phyloP scores from a whole-genome alignment of 2,329 filamentous ascomycete species.

The Colletotrichum tropicale region DNA sequence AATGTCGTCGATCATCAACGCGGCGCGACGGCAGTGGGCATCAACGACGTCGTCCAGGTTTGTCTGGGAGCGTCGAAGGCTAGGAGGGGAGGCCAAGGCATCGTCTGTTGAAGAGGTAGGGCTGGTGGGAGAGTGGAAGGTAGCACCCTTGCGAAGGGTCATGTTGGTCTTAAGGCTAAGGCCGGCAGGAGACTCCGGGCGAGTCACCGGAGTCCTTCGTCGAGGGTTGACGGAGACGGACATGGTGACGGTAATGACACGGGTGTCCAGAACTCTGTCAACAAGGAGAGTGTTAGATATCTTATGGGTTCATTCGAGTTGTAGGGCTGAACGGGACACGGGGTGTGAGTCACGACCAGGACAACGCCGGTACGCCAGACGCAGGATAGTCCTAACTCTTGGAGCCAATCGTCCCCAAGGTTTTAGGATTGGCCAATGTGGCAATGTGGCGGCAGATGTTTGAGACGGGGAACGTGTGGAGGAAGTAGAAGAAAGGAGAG shows the following conservation, averaged over 20 bases:
- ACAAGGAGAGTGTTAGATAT: slow-evolving; percentile 20
- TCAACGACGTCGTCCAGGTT: slow-evolving; percentile 74
- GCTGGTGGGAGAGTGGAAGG: slow-evolving; percentile 59
- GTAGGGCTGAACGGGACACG: slow-evolving; percentile 26
- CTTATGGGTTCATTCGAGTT: slow-evolving; percentile 15
- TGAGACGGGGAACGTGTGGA: background rate
- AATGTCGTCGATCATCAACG: slow-evolving; percentile 68
- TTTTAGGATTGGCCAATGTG: slow-evolving; percentile 18
- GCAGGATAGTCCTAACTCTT: slow-evolving; percentile 16
- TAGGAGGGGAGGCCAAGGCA: slow-evolving; percentile 46
- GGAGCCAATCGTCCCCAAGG: background rate
- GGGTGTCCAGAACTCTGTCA: slow-evolving; percentile 35
- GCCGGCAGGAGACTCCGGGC: slow-evolving; percentile 39
- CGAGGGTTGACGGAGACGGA: slow-evolving; percentile 49
- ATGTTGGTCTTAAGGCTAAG: slow-evolving; percentile 59
- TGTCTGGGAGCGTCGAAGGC: slow-evolving; percentile 72
- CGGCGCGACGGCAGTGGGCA: slow-evolving; percentile 71
- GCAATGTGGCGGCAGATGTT: slow-evolving; percentile 8
- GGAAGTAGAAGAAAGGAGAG: slow-evolving; percentile 1
- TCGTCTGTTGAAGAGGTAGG: slow-evolving; percentile 40
- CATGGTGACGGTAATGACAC: slow-evolving; percentile 40
- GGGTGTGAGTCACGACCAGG: slow-evolving; percentile 35
- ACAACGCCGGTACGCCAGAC: slow-evolving; percentile 1
- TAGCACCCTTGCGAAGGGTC: slow-evolving; percentile 73
- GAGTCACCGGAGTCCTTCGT: slow-evolving; percentile 50